These are phyloP conservation scores for Colletotrichum limetticola DNA, from an alignment of 2,329 filamentous ascomycete genomes.

Conservation along the genomic window DNA sequence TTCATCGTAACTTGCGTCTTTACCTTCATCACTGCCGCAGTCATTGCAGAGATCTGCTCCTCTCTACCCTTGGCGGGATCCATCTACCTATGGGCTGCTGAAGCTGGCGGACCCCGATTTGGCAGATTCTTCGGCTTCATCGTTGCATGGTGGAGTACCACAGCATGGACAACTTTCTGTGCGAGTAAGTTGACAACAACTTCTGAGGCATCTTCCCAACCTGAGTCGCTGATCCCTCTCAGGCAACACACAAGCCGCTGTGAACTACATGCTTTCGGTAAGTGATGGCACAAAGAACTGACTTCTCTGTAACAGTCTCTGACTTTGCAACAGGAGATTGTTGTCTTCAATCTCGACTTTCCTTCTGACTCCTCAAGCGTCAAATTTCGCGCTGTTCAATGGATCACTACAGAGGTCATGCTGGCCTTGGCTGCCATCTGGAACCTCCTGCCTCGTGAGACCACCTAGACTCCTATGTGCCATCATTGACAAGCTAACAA, in stretches of 20 bases:
- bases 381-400: constrained; percentile 70
- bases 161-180: constrained; percentile 70
- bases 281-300: constrained; percentile 31
- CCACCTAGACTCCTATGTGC: constrained; percentile 28
- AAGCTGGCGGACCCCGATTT: constrained; percentile 64
- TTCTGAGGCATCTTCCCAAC: neutral
- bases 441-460: constrained; percentile 62
- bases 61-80: constrained; percentile 68
- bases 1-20: constrained; percentile 69
- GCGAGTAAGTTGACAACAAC: constrained; percentile 49
- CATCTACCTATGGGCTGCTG: constrained; percentile 72
- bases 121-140: constrained; percentile 68
- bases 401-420: constrained; percentile 65
- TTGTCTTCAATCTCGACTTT: constrained; percentile 66
- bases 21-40: constrained; percentile 69
- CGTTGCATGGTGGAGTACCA: constrained; percentile 74
- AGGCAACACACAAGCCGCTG: constrained; percentile 61
- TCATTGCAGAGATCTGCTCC: constrained; percentile 70
- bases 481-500: neutral
- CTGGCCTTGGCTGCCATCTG: constrained; percentile 60
- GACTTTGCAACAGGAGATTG: constrained; percentile 57
- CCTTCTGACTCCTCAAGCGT: constrained; percentile 62
- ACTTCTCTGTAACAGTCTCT: neutral
- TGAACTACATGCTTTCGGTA: constrained; percentile 64
- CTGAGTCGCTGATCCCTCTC: neutral